phyloP scores from a whole-genome alignment of 2,329 filamentous ascomycete genomes.

The Neonectria coccinea region DNA sequence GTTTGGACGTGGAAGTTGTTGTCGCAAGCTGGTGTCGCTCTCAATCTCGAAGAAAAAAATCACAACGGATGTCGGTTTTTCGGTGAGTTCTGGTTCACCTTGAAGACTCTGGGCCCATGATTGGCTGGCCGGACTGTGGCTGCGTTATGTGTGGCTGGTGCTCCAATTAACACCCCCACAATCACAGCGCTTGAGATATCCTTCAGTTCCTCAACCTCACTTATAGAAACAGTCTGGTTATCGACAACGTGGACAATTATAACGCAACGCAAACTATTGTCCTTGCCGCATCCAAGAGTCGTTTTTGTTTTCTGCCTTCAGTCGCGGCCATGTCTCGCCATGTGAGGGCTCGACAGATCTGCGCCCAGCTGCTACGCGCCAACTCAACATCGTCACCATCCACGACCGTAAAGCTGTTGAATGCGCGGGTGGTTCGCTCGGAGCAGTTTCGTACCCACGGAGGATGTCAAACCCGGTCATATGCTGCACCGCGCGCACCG shows the following conservation, averaged over 20 bases:
- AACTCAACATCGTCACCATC: constrained; percentile 9
- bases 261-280: neutral
- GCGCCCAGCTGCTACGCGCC: constrained; percentile 25
- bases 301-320: neutral
- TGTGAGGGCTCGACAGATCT: constrained; percentile 15
- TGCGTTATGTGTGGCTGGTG: constrained; percentile 31
- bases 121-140: constrained; percentile 31
- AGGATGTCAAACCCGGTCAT: constrained; percentile 32
- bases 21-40: constrained; percentile 26
- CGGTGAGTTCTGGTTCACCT: constrained; percentile 27
- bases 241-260: neutral
- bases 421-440: constrained; percentile 6
- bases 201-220: constrained; percentile 13
- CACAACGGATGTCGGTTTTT: constrained; percentile 34
- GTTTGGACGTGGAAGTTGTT: constrained; percentile 27
- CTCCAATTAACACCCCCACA: constrained; percentile 22
- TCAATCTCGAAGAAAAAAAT: constrained; percentile 26
- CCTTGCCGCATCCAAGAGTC: too few species aligned
- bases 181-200: constrained; percentile 9
- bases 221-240: constrained; percentile 4
- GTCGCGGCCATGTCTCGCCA: constrained; percentile 19
- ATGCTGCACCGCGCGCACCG: constrained; percentile 32
- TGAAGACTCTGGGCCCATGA: constrained; percentile 25
- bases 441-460: constrained; percentile 1
- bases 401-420: constrained; percentile 1